Conservation (phyloP, 2,329 filamentous ascomycete species). For the Ophiostoma triangulosporum region DNA sequence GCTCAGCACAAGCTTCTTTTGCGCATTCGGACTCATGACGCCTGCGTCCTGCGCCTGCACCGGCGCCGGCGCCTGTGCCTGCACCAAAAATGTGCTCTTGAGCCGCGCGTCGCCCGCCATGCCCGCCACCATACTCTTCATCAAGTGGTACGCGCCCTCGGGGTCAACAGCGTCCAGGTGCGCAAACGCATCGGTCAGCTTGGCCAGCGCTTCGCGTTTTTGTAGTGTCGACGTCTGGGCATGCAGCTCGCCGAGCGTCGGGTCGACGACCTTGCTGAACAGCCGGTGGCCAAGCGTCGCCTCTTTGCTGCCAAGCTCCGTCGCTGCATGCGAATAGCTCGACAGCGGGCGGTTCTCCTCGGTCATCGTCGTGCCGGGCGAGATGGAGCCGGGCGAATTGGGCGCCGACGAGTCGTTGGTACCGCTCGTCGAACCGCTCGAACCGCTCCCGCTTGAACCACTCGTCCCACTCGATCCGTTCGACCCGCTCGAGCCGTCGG, state of each 20-base stretch:
- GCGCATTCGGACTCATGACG: conserved; percentile 24
- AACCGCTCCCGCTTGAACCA: too few relatives aligned
- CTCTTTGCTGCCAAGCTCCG: conserved; percentile 59
- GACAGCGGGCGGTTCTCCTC: conserved; percentile 52
- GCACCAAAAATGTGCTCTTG: conserved; percentile 33
- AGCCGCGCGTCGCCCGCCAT: conserved; percentile 59
- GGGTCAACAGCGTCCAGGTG: conserved; percentile 77
- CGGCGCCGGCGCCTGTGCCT: too few relatives aligned
- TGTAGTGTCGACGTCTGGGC: conserved; percentile 55
- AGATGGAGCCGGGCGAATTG: conserved; percentile 15
- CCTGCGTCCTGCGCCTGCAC: too few relatives aligned
- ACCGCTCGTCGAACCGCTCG: too few relatives aligned
- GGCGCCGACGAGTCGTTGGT: conserved; percentile 20
- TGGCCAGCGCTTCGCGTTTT: conserved; percentile 73
- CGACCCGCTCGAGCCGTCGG: conserved; percentile 57
- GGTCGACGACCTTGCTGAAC: conserved; percentile 70
- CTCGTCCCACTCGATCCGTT: too few relatives aligned
- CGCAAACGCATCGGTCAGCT: conserved; percentile 74
- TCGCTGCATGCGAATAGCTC: conserved; percentile 12
- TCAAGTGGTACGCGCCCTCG: conserved; percentile 74
- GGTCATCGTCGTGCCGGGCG: conserved; percentile 22
- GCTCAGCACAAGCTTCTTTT: conserved; percentile 58
- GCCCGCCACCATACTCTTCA: conserved; percentile 63
- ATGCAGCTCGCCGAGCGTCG: conserved; percentile 71
- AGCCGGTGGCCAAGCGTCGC: conserved; percentile 67